A percentile compares a stretch with the other conserved stretches of the same genome.
These are phyloP conservation scores for Tarenaya hassleriana DNA, from an alignment of 345 rosid species.

Conservation along the genomic window DNA sequence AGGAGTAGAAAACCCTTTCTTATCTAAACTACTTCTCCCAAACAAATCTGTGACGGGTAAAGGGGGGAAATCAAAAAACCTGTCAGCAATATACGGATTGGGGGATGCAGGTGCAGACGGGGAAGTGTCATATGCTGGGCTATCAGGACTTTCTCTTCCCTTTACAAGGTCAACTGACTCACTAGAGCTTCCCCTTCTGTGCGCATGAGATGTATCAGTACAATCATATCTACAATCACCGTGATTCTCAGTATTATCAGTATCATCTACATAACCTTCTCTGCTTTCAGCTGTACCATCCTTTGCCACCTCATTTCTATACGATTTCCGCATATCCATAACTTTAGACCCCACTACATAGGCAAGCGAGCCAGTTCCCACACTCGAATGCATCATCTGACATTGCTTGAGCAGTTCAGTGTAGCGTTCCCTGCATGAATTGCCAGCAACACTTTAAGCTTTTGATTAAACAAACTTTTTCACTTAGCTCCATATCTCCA, in stretches of 20 bases:
- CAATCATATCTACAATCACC: conserved; percentile 39
- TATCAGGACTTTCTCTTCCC: conserved; percentile 41
- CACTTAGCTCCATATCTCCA: conserved; percentile 8
- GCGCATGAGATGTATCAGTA: conserved; percentile 34
- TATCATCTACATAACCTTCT: conserved; percentile 31
- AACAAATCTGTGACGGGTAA: conserved; percentile 57
- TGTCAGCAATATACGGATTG: conserved; percentile 34
- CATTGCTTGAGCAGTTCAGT: conserved; percentile 65
- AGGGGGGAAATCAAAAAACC: conserved; percentile 43
- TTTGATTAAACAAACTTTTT: not conserved
- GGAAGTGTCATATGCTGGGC: conserved; percentile 39
- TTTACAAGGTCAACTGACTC: conserved; percentile 46
- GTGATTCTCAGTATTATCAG: conserved; percentile 36
- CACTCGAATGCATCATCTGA: conserved; percentile 80
- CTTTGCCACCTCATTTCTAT: conserved; percentile 47
- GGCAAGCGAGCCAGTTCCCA: conserved; percentile 91
- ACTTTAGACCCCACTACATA: conserved; percentile 87
- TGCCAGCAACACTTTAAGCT: conserved; percentile 4
- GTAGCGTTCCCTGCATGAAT: conserved; percentile 55
- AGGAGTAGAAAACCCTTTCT: conserved; percentile 25
- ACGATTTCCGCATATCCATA: conserved; percentile 83
- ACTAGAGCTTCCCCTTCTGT: conserved; percentile 41
- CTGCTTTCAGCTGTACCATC: conserved; percentile 35
- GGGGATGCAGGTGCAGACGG: conserved; percentile 34
- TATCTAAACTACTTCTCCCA: conserved; percentile 36